phyloP scores from a whole-genome alignment of 495 filamentous ascomycete genomes.

The Neurospora cerealis region DNA sequence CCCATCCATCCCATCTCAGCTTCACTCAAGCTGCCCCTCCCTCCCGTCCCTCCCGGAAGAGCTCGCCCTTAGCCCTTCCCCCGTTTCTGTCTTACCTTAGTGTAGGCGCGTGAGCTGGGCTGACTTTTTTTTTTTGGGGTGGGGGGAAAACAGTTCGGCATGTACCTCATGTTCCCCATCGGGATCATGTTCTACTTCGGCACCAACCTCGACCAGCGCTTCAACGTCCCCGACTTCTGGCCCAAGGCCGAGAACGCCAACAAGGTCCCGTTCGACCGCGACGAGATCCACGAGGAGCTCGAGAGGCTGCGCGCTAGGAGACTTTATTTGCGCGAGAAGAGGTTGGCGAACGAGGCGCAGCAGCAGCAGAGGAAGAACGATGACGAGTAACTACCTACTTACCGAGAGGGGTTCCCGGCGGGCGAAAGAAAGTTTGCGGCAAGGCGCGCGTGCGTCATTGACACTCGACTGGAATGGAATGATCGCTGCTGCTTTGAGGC shows the following conservation, averaged over 20 bases:
- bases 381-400: constrained; percentile 7
- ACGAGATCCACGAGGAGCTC: constrained; percentile 75
- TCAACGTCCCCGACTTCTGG: constrained; percentile 88
- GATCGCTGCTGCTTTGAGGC: neutral
- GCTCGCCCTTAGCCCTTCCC: constrained; percentile 1
- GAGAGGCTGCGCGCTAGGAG: constrained; percentile 56
- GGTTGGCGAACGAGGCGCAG: constrained; percentile 45
- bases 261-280: constrained; percentile 76
- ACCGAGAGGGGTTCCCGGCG: neutral
- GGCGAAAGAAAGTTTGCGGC: neutral
- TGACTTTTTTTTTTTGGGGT: neutral
- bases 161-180: constrained; percentile 98
- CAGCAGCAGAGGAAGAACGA: constrained; percentile 29
- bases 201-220: constrained; percentile 90
- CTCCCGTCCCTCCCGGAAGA: neutral
- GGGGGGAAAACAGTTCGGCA: constrained; percentile 59
- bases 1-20: neutral
- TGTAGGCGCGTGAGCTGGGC: neutral
- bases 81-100: neutral
- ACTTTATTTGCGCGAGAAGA: constrained; percentile 47
- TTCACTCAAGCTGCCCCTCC: neutral
- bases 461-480: neutral
- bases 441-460: neutral
- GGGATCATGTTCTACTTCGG: constrained; percentile 99
- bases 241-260: constrained; percentile 77